A percentile compares a stretch with the other conserved stretches of the same genome.
Conservation (phyloP, 2,329 filamentous ascomycete genomes). For the Chlorencoelia australis region DNA sequence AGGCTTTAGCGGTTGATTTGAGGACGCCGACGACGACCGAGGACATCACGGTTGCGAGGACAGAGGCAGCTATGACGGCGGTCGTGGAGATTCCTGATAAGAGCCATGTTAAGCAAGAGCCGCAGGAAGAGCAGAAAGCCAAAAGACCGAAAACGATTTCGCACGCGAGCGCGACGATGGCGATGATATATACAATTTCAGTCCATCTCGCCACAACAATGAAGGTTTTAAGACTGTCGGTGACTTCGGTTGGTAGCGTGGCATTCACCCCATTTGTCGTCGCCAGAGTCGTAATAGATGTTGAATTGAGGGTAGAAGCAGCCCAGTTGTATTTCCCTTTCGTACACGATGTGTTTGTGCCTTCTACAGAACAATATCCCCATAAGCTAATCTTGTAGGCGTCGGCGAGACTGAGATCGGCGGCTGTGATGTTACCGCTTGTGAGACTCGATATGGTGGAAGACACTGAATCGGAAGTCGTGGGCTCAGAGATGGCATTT, state of each 20-base stretch:
- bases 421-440: slow-evolving; percentile 42
- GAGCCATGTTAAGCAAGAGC: slow-evolving; percentile 75
- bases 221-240: slow-evolving; percentile 62
- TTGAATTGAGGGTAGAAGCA: slow-evolving; percentile 57
- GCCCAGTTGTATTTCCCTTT: slow-evolving; percentile 68
- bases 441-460: not conserved
- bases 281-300: slow-evolving; percentile 46
- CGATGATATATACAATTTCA: slow-evolving; percentile 68
- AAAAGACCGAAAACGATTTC: slow-evolving; percentile 73
- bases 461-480: slow-evolving; percentile 30
- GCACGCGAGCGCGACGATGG: slow-evolving; percentile 56
- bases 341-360: slow-evolving; percentile 54
- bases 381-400: slow-evolving; percentile 76
- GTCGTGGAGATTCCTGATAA: slow-evolving; percentile 52
- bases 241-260: slow-evolving; percentile 57
- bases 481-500: slow-evolving; percentile 37
- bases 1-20: slow-evolving; percentile 55
- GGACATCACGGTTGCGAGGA: slow-evolving; percentile 66
- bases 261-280: slow-evolving; percentile 39
- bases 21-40: slow-evolving; percentile 59
- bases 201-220: slow-evolving; percentile 69
- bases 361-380: slow-evolving; percentile 63
- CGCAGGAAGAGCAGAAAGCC: slow-evolving; percentile 70
- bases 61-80: slow-evolving; percentile 50
- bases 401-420: slow-evolving; percentile 50